Base-by-base conservation (phyloP, 352 stramenopile genomes). In the Achlya hypogyna region DNA sequence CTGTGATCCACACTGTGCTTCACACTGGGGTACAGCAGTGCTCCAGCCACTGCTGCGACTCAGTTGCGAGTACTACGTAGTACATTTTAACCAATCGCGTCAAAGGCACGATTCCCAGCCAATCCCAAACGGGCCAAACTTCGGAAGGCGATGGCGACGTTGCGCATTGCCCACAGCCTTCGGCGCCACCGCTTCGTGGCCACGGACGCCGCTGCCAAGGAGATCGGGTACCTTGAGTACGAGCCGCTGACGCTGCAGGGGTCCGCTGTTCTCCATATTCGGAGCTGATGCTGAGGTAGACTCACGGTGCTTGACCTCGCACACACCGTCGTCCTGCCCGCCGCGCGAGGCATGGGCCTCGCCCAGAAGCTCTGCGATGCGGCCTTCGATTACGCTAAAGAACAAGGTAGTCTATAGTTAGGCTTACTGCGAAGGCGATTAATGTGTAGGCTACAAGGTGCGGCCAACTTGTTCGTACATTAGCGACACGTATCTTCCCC, bases 381-480 rank as follows among this genome's bases (percentile, higher is more conserved):
- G n/a, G 54, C 54, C 14, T 64, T 64, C 23, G 27, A 34, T 5
- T 64, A 53, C 34, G 54, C 54, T 22, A 35, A 47, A 20, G 54
- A 64, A 5, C 32, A 64, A 49, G 54, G 54, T 64, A 49, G 20
- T 35, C n/a, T 28, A 40, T 31, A 16, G 14, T 38, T 32, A 29
- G 29, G 14, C 12, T 59, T 8, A n/a, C n/a, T n/a, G n/a, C n/a
- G n/a, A n/a, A n/a, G n/a, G n/a, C n/a, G n/a, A n/a, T n/a, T n/a
- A 8, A 35, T 47, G 1, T 22, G 18, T 31, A 64, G 54, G 54
- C 2, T 64, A 40, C 54, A 64, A 64, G 54, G 54, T 64, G 4
- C 45, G 45, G 16, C 54, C 54, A 5, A 64, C 54, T 0, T 64
- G 54, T 20, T 64, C 54, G 20, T 64, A 64, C 54, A 64, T 64